Evolutionary conservation across 148 eudicot genomes (phyloP), one percentile per base, ranked within the genome.

Genomic region (Silene conica): DNA sequence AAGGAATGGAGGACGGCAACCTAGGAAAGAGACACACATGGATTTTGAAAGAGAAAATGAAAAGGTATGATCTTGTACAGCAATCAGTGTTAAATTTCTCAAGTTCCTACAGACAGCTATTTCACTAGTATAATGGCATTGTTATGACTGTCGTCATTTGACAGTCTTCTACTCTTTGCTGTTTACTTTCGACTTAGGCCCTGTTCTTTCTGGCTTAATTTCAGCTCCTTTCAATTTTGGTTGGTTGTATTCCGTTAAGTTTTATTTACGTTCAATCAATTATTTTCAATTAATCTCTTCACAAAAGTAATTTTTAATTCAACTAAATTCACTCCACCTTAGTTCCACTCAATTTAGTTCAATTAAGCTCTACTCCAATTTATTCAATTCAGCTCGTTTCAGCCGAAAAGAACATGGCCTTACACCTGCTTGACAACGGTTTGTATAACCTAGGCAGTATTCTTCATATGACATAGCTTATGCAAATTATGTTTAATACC

Each of bases 11-110:
- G 78, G 81, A 69, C 73, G 45, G 70, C 85, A 67, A 73, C 70
- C 71, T 76, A 80, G 78, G 75, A 92, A 85, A 83, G 83, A 77
- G 66, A 85, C 79, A 80, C 83, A 86, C 41, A 83, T 76, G 82
- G 87, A 83, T 73, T 14, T 72, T 76, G 89, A 81, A 84, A 86
- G 81, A 74, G 83, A 75, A 77, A 81, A 83, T 28, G 96, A 85
- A 78, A 91, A 89, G 97, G 98, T 93, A 83, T 14, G 69, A 67
- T 67, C 3, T 57, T 58, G 54, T 58, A 23, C 4, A 18, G 48
- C 6, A 54, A 26, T n/a, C 16, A 54, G 22, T 1, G 26, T 54
- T 57, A 34, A 34, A 31, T 41, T 64, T 16, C 12, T 20, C 55
- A 59, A 59, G 26, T 59, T 59, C 12, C 63, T 8, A 34, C 48